Percentiles rank a stretch among this genome's conserved stretches.
phyloP scores from a whole-genome alignment of 129 eudicot species.

The Ambrosia trifida region DNA sequence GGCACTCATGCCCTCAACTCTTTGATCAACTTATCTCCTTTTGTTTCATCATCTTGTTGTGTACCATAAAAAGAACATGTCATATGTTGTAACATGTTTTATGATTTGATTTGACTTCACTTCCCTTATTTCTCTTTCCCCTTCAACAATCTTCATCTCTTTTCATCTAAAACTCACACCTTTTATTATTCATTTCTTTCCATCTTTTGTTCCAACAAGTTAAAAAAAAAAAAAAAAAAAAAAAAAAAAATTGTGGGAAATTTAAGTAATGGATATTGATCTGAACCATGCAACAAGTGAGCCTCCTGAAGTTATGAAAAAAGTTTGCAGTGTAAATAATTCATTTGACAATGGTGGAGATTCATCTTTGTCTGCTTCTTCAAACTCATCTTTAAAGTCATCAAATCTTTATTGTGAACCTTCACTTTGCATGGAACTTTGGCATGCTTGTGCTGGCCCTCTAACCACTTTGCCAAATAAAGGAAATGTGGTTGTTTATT shows the following conservation, averaged over 20 bases:
- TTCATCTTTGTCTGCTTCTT: constrained; percentile 39
- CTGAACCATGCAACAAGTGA: constrained; percentile 71
- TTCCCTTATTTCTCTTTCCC: constrained; percentile 12
- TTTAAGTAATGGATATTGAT: constrained; percentile 78
- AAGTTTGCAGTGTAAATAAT: too few relatives aligned
- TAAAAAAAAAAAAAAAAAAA: constrained; percentile 12
- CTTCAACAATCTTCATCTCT: constrained; percentile 35
- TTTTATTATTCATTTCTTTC: not conserved
- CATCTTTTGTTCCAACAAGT: constrained; percentile 6
- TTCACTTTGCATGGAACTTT: constrained; percentile 66
- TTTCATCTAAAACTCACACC: constrained; percentile 4
- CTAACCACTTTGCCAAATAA: constrained; percentile 65
- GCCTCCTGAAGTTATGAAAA: too few relatives aligned
- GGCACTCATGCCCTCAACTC: constrained; percentile 55
- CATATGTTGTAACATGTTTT: constrained; percentile 10
- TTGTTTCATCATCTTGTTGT: constrained; percentile 18
- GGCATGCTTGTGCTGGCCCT: constrained; percentile 98
- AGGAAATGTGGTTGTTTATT: constrained; percentile 80
- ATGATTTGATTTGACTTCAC: constrained; percentile 48
- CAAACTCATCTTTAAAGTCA: constrained; percentile 48
- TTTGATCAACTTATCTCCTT: constrained; percentile 51
- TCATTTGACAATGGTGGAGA: constrained; percentile 50
- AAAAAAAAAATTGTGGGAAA: constrained; percentile 12
- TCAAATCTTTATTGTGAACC: constrained; percentile 41
- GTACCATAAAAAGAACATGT: constrained; percentile 33